phyloP scores from a whole-genome alignment of 495 filamentous ascomycete species.

The Hypomontagnella submonticulosa region DNA sequence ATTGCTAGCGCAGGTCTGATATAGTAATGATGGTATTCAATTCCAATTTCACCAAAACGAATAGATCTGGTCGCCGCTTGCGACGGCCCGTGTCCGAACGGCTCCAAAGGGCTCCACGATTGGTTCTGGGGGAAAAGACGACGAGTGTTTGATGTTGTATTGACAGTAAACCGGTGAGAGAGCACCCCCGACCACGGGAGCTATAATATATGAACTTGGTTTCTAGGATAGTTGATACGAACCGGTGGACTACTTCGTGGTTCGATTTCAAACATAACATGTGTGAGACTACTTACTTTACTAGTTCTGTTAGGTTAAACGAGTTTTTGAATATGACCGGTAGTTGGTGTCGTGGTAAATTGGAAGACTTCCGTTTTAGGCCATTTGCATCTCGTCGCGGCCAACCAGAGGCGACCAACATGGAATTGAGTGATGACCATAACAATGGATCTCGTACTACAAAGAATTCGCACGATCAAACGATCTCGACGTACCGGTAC shows the following conservation, averaged over 20 bases:
- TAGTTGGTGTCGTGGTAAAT: slow-evolving; percentile 43
- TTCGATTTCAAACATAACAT: slow-evolving; percentile 28
- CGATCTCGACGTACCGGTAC: slow-evolving; percentile 29
- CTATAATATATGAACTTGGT: slow-evolving; percentile 38
- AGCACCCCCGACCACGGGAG: slow-evolving; percentile 13
- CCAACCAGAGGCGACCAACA: slow-evolving; percentile 47
- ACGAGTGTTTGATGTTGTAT: slow-evolving; percentile 38
- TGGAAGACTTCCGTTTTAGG: slow-evolving; percentile 46
- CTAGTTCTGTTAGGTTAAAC: slow-evolving; percentile 16
- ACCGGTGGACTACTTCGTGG: slow-evolving; percentile 24
- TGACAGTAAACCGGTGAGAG: slow-evolving; percentile 34
- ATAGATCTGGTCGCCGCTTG: slow-evolving; percentile 10
- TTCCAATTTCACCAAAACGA: neutral
- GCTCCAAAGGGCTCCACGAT: slow-evolving; percentile 26
- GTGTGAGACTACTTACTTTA: slow-evolving; percentile 1
- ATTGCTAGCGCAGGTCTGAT: slow-evolving; percentile 22
- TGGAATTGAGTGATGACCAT: slow-evolving; percentile 37
- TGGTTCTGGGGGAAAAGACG: slow-evolving; percentile 25
- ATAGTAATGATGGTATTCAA: slow-evolving; percentile 32
- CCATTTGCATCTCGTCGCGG: slow-evolving; percentile 44
- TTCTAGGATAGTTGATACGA: slow-evolving; percentile 33
- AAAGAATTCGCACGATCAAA: slow-evolving; percentile 26
- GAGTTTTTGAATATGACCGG: slow-evolving; percentile 29
- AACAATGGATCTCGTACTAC: slow-evolving; percentile 37
- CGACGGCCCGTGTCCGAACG: slow-evolving; percentile 16